Evolutionary conservation across 768 basidiomycete genomes (phyloP).

Genomic region (Plicaturopsis crispa): DNA sequence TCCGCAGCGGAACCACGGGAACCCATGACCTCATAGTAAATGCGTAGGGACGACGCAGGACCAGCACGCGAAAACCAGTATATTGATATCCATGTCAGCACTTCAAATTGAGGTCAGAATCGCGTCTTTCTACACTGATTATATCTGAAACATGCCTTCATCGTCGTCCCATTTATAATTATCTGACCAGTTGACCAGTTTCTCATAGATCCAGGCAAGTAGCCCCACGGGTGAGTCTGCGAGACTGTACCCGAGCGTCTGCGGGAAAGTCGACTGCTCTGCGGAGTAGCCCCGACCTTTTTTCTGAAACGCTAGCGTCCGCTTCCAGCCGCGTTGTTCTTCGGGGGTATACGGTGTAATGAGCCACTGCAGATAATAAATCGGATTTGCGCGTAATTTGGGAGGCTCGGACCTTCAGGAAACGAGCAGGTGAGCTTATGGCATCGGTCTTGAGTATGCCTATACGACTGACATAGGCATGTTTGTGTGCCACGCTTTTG

Average conservation of each 20-base stretch:
- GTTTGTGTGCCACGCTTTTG: slow-evolving; percentile 25
- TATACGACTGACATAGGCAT: too few species aligned
- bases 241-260: slow-evolving; percentile 46
- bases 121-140: slow-evolving; percentile 12
- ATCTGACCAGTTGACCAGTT: slow-evolving; percentile 41
- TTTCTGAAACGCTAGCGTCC: slow-evolving; percentile 20
- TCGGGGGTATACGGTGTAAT: slow-evolving; percentile 22
- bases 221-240: slow-evolving; percentile 51
- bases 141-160: slow-evolving; percentile 28
- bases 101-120: slow-evolving; percentile 26
- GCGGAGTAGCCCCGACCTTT: slow-evolving; percentile 29
- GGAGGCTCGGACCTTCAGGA: too few species aligned
- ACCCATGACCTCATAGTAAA: slow-evolving; percentile 11
- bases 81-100: slow-evolving; percentile 28
- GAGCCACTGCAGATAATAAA: slow-evolving; percentile 17
- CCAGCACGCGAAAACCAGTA: slow-evolving; percentile 23
- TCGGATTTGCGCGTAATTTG: too few species aligned
- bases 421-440: too few species aligned
- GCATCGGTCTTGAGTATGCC: too few species aligned
- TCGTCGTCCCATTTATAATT: slow-evolving; percentile 51
- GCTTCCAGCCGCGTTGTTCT: slow-evolving; percentile 22
- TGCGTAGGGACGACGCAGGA: slow-evolving; percentile 12
- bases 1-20: slow-evolving; percentile 1
- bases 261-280: slow-evolving; percentile 39
- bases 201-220: slow-evolving; percentile 49